These are phyloP conservation scores for Bondarzewia mesenterica DNA, from an alignment of 1,284 basidiomycete species.

Conservation along the genomic window DNA sequence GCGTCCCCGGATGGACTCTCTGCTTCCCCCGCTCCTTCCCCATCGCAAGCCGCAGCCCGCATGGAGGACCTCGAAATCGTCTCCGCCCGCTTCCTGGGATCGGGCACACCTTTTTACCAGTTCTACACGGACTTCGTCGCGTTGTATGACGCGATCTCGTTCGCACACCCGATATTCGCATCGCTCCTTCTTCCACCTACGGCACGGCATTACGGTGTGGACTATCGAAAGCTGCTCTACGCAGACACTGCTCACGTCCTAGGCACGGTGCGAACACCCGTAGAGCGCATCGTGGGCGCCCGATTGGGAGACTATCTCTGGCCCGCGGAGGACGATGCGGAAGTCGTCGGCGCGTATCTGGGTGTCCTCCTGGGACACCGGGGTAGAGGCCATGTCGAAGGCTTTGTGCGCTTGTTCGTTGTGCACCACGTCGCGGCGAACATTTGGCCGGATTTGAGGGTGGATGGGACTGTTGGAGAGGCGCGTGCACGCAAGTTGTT, in stretches of 20 bases:
- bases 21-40: conserved; percentile 12
- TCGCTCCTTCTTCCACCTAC: conserved; percentile 72
- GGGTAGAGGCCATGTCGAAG: conserved; percentile 35
- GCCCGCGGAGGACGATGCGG: conserved; percentile 61
- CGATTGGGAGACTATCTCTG: conserved; percentile 58
- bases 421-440: conserved; percentile 73
- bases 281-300: conserved; percentile 37
- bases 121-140: conserved; percentile 90
- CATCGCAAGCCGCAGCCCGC: not conserved
- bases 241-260: conserved; percentile 63
- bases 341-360: conserved; percentile 60
- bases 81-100: conserved; percentile 55
- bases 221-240: conserved; percentile 86
- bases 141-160: conserved; percentile 87
- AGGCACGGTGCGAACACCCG: conserved; percentile 44
- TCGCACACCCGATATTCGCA: conserved; percentile 74
- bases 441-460: conserved; percentile 61
- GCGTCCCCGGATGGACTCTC: conserved; percentile 12
- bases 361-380: conserved; percentile 31
- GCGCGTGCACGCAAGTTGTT: conserved; percentile 42
- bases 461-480: conserved; percentile 5
- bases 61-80: conserved; percentile 47
- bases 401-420: conserved; percentile 66
- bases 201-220: conserved; percentile 68
- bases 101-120: conserved; percentile 80